These are phyloP conservation scores for Aspergillus phoenicis DNA, from an alignment of 2,329 filamentous ascomycete genomes.

Conservation along the genomic window DNA sequence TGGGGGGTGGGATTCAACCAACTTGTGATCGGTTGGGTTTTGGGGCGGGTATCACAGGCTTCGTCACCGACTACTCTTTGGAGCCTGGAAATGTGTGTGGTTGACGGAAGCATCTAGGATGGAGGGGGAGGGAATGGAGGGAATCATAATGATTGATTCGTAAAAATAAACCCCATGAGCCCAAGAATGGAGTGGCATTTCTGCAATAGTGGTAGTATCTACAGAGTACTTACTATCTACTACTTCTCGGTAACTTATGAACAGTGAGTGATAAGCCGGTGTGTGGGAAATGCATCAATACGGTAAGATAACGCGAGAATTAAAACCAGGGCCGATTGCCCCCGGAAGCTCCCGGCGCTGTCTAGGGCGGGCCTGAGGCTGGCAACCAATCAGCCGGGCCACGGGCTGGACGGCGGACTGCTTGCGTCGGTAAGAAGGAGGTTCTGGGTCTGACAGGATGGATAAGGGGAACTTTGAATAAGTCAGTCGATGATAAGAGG, in stretches of 20 bases:
- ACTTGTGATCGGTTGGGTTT: neutral
- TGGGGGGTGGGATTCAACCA: neutral
- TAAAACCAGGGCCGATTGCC: constrained; percentile 4
- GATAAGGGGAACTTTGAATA: neutral
- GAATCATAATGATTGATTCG: neutral
- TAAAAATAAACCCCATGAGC: neutral
- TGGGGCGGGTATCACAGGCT: constrained; percentile 6
- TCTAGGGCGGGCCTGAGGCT: constrained; percentile 7
- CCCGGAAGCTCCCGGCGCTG: constrained; percentile 24
- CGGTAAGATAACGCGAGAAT: constrained; percentile 3
- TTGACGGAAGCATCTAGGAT: neutral
- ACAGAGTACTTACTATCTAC: no score
- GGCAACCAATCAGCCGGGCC: constrained; percentile 24
- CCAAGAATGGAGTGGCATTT: no score
- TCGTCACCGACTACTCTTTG: neutral
- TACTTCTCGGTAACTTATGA: neutral
- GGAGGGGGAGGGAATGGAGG: neutral
- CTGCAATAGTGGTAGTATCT: no score
- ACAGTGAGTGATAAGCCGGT: constrained; percentile 1
- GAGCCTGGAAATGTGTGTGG: neutral
- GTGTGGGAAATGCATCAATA: constrained; percentile 4
- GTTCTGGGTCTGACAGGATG: constrained; percentile 6
- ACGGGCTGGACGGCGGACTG: constrained; percentile 15
- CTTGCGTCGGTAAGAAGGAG: constrained; percentile 13
- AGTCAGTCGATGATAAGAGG: constrained; percentile 11